Evolutionary conservation across 306 rosid genomes (phyloP), one percentile per base, ranked within the genome.

Genomic region (Lablab purpureus): DNA sequence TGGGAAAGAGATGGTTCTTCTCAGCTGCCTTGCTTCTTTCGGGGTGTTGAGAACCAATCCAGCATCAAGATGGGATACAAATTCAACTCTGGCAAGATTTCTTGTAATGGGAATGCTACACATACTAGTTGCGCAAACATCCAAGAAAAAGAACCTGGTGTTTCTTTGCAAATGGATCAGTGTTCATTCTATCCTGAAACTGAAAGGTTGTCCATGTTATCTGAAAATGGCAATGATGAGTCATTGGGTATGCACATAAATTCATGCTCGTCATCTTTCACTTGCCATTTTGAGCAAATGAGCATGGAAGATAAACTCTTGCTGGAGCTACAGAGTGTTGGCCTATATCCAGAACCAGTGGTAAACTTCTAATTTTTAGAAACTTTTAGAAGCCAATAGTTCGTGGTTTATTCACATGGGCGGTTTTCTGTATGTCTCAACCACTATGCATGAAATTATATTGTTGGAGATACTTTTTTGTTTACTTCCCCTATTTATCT

Each of bases 261-360:
- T 71, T 80, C 83, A 69, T 56, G 81, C 71, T 71, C 74, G 32
- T 79, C 84, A 25, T 80, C 91, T 71, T 67, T 81, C 67, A 79
- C 75, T 80, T 23, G 65, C 59, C 79, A 51, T 23, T 91, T 80
- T 83, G 93, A 88, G 82, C 80, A 83, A 50, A 81, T 87, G 92
- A 52, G 81, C 41, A 19, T 90, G 80, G 92, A 92, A 68, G 93
- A 89, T 50, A 89, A 74, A 85, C 89, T 94, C 85, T 60, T 89
- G 74, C 77, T 90, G 85, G 98, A 92, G 91, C 90, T 94, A 73
- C 91, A 83, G 54, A 88, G 91, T 82, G 77, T 92, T 77, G 97
- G 91, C 84, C 67, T 94, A 64, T 85, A 77, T 84, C 96, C 90
- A 63, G 97, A 92, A 75, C 81, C 74, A 71, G 94, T 92, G 97